Evolutionary conservation across 306 rosid genomes (phyloP).

Genomic region (Trifolium pratense): DNA sequence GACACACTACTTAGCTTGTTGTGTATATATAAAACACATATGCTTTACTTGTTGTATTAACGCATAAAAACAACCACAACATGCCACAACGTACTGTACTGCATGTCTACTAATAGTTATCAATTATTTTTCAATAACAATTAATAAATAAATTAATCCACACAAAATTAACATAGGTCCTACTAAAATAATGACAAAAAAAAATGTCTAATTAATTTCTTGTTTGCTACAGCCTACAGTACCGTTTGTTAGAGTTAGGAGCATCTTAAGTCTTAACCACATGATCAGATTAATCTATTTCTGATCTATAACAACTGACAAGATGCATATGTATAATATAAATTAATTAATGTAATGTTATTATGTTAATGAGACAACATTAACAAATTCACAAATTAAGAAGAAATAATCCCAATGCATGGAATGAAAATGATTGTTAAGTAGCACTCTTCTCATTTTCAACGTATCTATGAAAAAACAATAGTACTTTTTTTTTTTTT

Average conservation of each 20-base stretch:
- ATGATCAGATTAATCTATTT: constrained; percentile 17
- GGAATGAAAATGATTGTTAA: constrained; percentile 25
- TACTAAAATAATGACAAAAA: constrained; percentile 36
- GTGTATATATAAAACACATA: constrained; percentile 24
- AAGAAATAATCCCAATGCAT: constrained; percentile 16
- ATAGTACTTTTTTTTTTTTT: no score
- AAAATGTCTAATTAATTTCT: constrained; percentile 38
- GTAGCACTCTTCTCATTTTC: constrained; percentile 48
- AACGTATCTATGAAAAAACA: constrained; percentile 49
- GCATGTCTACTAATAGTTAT: constrained; percentile 42
- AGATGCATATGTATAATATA: constrained; percentile 27
- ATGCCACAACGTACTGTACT: constrained; percentile 42
- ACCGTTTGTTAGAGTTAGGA: constrained; percentile 24
- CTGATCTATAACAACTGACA: constrained; percentile 37
- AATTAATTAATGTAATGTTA: not conserved
- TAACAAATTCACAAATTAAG: constrained; percentile 3
- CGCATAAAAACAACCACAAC: constrained; percentile 43
- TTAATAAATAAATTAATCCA: constrained; percentile 22
- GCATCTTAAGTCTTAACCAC: constrained; percentile 41
- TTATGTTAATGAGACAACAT: constrained; percentile 24
- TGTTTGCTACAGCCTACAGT: constrained; percentile 31
- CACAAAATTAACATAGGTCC: constrained; percentile 41
- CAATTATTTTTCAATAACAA: constrained; percentile 14
- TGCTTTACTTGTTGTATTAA: constrained; percentile 32
- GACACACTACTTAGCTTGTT: constrained; percentile 26